A percentile compares a stretch with the other conserved stretches of the same genome.
Conservation (phyloP, 257 asterid species). For the Gynochthodes officinalis region DNA sequence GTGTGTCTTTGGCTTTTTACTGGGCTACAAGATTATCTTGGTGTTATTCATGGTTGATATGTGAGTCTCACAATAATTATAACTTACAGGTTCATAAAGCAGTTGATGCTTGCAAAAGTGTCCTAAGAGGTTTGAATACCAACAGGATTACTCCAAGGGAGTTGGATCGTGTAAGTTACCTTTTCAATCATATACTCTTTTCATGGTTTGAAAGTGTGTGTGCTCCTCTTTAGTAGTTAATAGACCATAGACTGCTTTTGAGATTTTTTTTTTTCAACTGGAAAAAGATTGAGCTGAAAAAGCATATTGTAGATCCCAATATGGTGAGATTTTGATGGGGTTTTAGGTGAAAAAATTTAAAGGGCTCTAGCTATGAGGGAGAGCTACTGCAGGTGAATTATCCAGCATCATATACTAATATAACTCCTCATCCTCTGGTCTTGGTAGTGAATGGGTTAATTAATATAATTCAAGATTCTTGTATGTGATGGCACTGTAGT, state of each 20-base stretch:
- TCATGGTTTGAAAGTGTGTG: neutral
- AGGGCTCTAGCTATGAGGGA: neutral
- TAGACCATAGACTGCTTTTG: neutral
- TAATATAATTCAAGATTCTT: neutral
- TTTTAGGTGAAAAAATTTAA: neutral
- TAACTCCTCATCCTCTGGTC: neutral
- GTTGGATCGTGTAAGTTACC: constrained; percentile 87
- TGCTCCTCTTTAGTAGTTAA: neutral
- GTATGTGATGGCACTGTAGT: too few relatives aligned
- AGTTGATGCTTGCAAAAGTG: constrained; percentile 99
- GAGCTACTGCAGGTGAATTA: neutral
- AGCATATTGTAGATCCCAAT: neutral
- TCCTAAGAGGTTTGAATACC: constrained; percentile 81
- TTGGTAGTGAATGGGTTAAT: neutral
- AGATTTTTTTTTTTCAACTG: neutral
- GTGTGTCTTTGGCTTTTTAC: constrained; percentile 33
- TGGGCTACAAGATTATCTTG: neutral
- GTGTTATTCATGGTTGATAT: constrained; percentile 16
- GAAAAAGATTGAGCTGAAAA: neutral
- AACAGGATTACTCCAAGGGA: constrained; percentile 82
- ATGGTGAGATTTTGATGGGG: neutral
- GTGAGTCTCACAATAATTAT: constrained; percentile 21
- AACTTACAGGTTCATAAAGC: constrained; percentile 88
- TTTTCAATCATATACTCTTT: constrained; percentile 19
- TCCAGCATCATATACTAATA: neutral